Conservation (phyloP, 371 early-diverging fungal genomes). For the Mortierella sp. region DNA sequence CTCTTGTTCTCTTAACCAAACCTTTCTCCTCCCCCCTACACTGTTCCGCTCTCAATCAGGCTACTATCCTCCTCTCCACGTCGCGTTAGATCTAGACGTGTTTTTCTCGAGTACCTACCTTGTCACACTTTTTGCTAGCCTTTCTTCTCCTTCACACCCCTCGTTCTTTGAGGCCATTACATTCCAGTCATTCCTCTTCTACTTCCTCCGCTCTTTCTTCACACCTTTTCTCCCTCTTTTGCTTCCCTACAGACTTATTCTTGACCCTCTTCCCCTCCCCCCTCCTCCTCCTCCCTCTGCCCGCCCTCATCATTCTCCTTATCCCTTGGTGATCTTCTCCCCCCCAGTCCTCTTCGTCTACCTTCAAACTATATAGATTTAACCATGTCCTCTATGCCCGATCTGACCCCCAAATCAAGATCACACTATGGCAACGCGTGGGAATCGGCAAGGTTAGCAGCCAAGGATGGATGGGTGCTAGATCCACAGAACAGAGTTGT, state of each 20-base stretch:
- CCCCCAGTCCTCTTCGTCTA: background rate
- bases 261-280: background rate
- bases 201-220: background rate
- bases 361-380: background rate
- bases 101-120: background rate
- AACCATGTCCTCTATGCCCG: conserved; percentile 13
- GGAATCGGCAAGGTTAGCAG: conserved; percentile 25
- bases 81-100: too few relatives aligned
- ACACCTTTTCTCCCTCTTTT: background rate
- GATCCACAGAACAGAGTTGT: conserved; percentile 57
- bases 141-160: background rate
- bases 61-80: background rate
- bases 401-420: conserved; percentile 6
- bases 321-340: background rate
- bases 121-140: background rate
- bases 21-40: background rate
- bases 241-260: background rate
- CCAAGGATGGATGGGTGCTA: conserved; percentile 46
- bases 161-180: background rate
- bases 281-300: background rate
- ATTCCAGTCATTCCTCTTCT: background rate
- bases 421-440: conserved; percentile 31
- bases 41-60: background rate
- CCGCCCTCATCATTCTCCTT: background rate
- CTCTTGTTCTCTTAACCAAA: background rate